Conservation (phyloP, 768 basidiomycete species). For the Panaeolus papilionaceus region DNA sequence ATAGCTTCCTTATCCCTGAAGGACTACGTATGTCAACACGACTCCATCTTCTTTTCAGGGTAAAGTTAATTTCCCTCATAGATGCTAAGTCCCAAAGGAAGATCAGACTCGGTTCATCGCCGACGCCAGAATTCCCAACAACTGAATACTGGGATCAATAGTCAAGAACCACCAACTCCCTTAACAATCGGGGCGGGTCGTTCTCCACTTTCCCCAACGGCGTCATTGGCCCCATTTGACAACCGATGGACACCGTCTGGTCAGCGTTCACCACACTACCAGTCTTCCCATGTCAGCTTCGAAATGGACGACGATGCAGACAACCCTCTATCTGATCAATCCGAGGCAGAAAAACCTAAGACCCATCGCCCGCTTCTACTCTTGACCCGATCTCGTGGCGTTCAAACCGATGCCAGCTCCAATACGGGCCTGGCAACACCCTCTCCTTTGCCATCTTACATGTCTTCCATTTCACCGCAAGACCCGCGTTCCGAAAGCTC, state of each 20-base stretch:
- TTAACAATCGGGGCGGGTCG: constrained; percentile 52
- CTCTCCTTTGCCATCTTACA: constrained; percentile 42
- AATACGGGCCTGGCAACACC: constrained; percentile 34
- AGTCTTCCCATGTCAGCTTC: constrained; percentile 44
- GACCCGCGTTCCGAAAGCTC: constrained; percentile 81
- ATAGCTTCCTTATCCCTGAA: constrained; percentile 48
- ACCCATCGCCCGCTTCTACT: constrained; percentile 54
- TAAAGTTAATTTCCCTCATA: constrained; percentile 10
- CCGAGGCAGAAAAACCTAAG: constrained; percentile 41
- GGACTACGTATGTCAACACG: constrained; percentile 26
- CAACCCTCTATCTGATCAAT: constrained; percentile 36
- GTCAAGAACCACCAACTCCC: constrained; percentile 38
- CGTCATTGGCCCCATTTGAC: constrained; percentile 43
- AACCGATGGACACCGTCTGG: constrained; percentile 34
- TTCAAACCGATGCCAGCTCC: constrained; percentile 66
- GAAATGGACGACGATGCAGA: constrained; percentile 49
- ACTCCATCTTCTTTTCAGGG: not conserved
- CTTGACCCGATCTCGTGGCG: constrained; percentile 65
- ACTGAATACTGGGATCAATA: constrained; percentile 22
- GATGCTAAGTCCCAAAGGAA: constrained; percentile 22
- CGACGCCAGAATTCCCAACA: constrained; percentile 25
- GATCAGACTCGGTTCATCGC: constrained; percentile 2
- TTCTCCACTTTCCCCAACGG: constrained; percentile 48
- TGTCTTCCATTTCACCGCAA: constrained; percentile 50
- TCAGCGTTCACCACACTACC: constrained; percentile 32